Percentiles rank a stretch among this genome's conserved stretches.
These are phyloP conservation scores for Orbilia quercus DNA, from an alignment of 2,329 filamentous ascomycete genomes.

Conservation along the genomic window DNA sequence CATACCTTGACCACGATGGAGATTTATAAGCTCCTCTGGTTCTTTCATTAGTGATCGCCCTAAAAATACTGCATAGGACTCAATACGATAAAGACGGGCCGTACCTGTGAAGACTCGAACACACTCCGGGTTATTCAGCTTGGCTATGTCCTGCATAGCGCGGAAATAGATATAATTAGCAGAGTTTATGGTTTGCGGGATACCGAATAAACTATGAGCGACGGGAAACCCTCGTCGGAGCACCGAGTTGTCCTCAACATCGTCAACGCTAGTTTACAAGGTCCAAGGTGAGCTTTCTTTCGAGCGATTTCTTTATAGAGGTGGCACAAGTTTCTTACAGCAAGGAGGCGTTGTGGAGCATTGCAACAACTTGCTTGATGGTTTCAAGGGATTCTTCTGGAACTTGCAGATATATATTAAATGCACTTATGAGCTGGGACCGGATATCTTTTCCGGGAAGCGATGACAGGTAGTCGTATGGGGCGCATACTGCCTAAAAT, in stretches of 20 bases:
- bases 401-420: slow-evolving; percentile 83
- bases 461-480: slow-evolving; percentile 81
- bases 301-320: background rate
- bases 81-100: background rate
- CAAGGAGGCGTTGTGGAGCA: slow-evolving; percentile 86
- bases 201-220: slow-evolving; percentile 84
- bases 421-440: slow-evolving; percentile 80
- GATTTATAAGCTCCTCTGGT: slow-evolving; percentile 79
- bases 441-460: slow-evolving; percentile 89
- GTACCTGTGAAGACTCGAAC: slow-evolving; percentile 74
- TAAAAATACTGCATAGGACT: too few species aligned
- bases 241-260: slow-evolving; percentile 83
- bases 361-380: slow-evolving; percentile 82
- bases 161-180: slow-evolving; percentile 90
- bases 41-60: background rate
- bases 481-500: slow-evolving; percentile 62
- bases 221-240: slow-evolving; percentile 83
- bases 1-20: slow-evolving; percentile 89
- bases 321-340: slow-evolving; percentile 65
- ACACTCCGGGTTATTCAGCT: slow-evolving; percentile 74
- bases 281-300: background rate
- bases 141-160: slow-evolving; percentile 78
- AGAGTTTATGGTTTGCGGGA: slow-evolving; percentile 88
- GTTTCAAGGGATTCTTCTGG: slow-evolving; percentile 75
- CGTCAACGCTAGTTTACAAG: slow-evolving; percentile 71